These are phyloP conservation scores for Botrytis paeoniae DNA, from an alignment of 2,329 filamentous ascomycete genomes.

Conservation along the genomic window DNA sequence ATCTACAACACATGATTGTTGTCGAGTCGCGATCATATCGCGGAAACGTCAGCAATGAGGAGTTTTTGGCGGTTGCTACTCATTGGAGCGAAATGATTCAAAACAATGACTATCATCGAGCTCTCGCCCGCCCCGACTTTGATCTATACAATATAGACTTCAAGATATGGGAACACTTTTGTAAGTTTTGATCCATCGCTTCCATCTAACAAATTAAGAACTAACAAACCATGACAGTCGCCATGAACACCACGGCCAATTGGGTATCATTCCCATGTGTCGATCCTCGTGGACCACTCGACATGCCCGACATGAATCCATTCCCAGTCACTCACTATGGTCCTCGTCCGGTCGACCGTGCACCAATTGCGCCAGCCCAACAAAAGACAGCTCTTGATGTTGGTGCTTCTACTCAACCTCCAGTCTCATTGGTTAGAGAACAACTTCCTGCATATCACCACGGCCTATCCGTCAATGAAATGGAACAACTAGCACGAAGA, in stretches of 20 bases:
- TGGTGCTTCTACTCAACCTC: neutral
- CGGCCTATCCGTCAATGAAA: neutral
- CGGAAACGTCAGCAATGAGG: neutral
- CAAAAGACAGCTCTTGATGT: neutral
- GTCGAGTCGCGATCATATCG: neutral
- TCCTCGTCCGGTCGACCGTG: neutral
- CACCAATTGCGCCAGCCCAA: neutral
- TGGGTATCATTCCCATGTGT: neutral
- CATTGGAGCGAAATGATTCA: neutral
- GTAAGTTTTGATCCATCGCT: neutral
- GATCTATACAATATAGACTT: neutral
- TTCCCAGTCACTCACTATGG: neutral
- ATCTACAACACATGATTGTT: neutral
- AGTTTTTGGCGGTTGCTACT: neutral
- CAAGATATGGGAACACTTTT: neutral
- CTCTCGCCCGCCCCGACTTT: neutral
- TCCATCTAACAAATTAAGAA: accelerated
- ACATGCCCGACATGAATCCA: neutral
- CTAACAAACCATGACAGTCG: neutral
- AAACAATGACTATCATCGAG: neutral
- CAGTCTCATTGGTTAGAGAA: no score
- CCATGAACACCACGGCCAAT: neutral
- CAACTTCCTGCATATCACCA: neutral
- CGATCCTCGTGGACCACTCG: neutral
- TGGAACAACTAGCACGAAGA: neutral